These are phyloP conservation scores for Xylaria castorea DNA, from an alignment of 495 filamentous ascomycete species.

Conservation along the genomic window DNA sequence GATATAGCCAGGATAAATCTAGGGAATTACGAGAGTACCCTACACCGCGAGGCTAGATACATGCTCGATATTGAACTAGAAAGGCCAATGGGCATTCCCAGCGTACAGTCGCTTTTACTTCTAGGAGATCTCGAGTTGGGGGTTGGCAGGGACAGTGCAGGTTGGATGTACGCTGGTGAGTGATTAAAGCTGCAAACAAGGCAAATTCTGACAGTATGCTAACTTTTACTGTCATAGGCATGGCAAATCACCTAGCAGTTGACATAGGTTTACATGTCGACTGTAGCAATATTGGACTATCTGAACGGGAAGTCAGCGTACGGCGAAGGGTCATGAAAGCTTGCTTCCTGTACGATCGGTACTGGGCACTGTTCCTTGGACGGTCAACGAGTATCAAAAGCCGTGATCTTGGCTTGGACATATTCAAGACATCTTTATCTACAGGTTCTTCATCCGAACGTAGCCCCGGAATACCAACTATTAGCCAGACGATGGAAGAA, in stretches of 20 bases:
- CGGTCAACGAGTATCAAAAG: conserved; percentile 58
- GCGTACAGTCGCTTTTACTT: conserved; percentile 57
- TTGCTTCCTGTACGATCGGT: conserved; percentile 59
- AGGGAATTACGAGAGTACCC: conserved; percentile 55
- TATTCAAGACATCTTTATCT: conserved; percentile 41
- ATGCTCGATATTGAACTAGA: conserved; percentile 61
- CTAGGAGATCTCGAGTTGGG: conserved; percentile 60
- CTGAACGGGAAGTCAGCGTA: conserved; percentile 51
- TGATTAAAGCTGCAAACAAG: neutral
- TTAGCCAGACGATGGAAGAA: conserved; percentile 31
- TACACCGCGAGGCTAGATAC: conserved; percentile 60
- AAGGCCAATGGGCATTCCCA: conserved; percentile 55
- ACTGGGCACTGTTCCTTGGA: conserved; percentile 59
- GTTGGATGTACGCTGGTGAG: conserved; percentile 60
- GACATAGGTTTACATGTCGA: conserved; percentile 60
- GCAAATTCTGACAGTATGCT: conserved; percentile 4
- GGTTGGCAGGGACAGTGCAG: conserved; percentile 57
- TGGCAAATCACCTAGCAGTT: conserved; percentile 57
- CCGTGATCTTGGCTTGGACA: conserved; percentile 55
- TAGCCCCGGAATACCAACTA: neutral
- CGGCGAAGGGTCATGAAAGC: conserved; percentile 55
- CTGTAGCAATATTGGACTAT: conserved; percentile 41
- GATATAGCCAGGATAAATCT: conserved; percentile 56
- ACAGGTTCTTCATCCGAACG: conserved; percentile 28
- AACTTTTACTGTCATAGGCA: conserved; percentile 35